Percentiles rank a stretch among this genome's conserved stretches.
Evolutionary conservation across 75 land plant species (phyloP).

Genomic region (Picea sitchensis): DNA sequence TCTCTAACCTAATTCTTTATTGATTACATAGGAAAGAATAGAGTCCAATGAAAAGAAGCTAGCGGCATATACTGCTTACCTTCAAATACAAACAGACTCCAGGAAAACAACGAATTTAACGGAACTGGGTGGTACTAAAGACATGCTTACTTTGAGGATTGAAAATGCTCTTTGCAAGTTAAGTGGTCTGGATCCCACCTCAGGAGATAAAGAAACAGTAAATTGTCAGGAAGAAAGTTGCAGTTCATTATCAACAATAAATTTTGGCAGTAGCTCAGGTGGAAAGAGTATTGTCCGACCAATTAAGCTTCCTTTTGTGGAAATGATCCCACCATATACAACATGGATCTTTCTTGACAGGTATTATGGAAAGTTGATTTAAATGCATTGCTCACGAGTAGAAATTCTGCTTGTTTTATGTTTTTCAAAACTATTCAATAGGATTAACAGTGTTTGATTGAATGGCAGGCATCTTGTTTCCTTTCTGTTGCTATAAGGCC

Average conservation of each 20-base stretch:
- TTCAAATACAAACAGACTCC: slow-evolving; percentile 15
- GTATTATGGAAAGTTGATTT: slow-evolving; percentile 22
- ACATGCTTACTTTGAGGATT: slow-evolving; percentile 38
- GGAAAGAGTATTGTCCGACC: slow-evolving; percentile 31
- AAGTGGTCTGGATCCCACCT: slow-evolving; percentile 27
- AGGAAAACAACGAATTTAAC: slow-evolving; percentile 5
- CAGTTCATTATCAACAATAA: slow-evolving; percentile 15
- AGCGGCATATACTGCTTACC: slow-evolving; percentile 19
- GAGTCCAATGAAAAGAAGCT: slow-evolving; percentile 44
- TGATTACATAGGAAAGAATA: slow-evolving; percentile 46
- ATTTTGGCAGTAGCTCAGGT: slow-evolving; percentile 22
- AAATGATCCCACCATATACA: slow-evolving; percentile 87
- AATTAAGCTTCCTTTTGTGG: slow-evolving; percentile 56
- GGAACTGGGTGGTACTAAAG: slow-evolving; percentile 13
- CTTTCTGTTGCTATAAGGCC: slow-evolving; percentile 13
- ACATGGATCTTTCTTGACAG: slow-evolving; percentile 90
- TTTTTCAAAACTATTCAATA: neutral
- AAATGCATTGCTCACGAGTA: neutral
- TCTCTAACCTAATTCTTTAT: neutral
- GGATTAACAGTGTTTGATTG: neutral
- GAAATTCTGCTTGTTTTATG: slow-evolving; percentile 5
- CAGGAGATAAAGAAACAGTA: slow-evolving; percentile 45
- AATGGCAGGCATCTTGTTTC: neutral
- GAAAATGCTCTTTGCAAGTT: slow-evolving; percentile 31
- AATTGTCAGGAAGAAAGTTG: slow-evolving; percentile 34